A percentile compares a stretch with the other conserved stretches of the same genome.
phyloP scores from a whole-genome alignment of 2,329 filamentous ascomycete genomes.

The Fusarium camptoceras region DNA sequence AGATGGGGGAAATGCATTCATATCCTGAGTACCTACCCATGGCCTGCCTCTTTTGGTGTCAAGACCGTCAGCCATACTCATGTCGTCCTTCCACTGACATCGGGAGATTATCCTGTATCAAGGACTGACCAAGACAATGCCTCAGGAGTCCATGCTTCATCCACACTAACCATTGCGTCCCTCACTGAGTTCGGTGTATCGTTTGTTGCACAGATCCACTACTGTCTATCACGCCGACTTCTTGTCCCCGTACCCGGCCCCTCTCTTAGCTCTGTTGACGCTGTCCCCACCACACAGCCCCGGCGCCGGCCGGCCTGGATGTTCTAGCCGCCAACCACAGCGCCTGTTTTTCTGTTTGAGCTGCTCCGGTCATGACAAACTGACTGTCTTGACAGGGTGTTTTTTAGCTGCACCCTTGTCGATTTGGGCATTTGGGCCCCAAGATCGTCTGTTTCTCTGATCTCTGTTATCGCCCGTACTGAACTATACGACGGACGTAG shows the following conservation, averaged over 20 bases:
- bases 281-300: conserved; percentile 27
- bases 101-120: conserved; percentile 7
- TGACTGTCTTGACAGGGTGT: conserved; percentile 16
- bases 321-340: conserved; percentile 24
- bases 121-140: conserved; percentile 16
- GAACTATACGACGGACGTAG: conserved; percentile 2
- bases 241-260: conserved; percentile 15
- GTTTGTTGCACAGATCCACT: conserved; percentile 40
- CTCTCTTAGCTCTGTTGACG: conserved; percentile 25
- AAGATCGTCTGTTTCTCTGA: conserved; percentile 21
- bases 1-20: not conserved
- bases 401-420: conserved; percentile 10
- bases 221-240: conserved; percentile 35
- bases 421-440: conserved; percentile 11
- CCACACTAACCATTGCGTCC: conserved; percentile 13
- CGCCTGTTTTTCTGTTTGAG: conserved; percentile 7
- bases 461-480: conserved; percentile 12
- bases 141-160: conserved; percentile 11
- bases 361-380: not conserved
- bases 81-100: conserved; percentile 14
- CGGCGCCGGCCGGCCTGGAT: conserved; percentile 19
- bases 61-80: conserved; percentile 1
- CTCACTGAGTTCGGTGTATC: conserved; percentile 7
- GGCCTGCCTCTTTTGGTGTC: not conserved
- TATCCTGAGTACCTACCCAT: not conserved